A percentile compares a stretch with the other conserved stretches of the same genome.
Evolutionary conservation across 345 rosid genomes (phyloP).

Genomic region (Raphanus raphanistrum): DNA sequence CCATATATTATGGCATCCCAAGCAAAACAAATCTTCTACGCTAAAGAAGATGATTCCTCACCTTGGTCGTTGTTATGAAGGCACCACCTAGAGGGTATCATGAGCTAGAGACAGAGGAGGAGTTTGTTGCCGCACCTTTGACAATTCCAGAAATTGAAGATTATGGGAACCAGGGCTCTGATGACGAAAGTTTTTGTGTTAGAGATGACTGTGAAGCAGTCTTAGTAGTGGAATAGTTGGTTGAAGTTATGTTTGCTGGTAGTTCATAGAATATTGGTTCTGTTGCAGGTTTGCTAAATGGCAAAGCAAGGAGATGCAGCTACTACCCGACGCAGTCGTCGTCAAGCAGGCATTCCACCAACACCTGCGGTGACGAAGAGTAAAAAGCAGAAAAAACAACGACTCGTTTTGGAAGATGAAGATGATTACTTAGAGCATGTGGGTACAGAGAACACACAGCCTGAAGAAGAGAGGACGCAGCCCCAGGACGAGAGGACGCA

Average conservation of each 20-base stretch:
- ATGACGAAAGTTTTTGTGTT: not conserved
- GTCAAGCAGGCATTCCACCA: not conserved
- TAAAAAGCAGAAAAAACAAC: not conserved
- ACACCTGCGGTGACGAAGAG: not conserved
- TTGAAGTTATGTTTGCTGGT: not conserved
- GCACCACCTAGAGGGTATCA: no score
- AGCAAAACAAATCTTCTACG: no score
- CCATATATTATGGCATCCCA: no score
- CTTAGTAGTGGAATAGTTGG: not conserved
- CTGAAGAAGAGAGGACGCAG: no score
- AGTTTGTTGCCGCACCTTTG: not conserved
- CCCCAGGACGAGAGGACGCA: no score
- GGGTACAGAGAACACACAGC: no score
- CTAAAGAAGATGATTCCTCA: no score
- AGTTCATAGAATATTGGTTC: not conserved
- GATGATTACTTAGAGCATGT: no score
- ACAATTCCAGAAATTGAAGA: not conserved
- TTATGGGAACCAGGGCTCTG: not conserved
- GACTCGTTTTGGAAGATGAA: not conserved
- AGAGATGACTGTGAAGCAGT: not conserved
- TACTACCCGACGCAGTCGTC: not conserved
- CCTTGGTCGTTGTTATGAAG: no score
- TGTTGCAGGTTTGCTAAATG: not conserved
- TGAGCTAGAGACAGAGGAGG: not conserved
- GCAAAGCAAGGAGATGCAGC: not conserved